Evolutionary conservation across 345 rosid genomes (phyloP).

Genomic region (Balakata baccata): DNA sequence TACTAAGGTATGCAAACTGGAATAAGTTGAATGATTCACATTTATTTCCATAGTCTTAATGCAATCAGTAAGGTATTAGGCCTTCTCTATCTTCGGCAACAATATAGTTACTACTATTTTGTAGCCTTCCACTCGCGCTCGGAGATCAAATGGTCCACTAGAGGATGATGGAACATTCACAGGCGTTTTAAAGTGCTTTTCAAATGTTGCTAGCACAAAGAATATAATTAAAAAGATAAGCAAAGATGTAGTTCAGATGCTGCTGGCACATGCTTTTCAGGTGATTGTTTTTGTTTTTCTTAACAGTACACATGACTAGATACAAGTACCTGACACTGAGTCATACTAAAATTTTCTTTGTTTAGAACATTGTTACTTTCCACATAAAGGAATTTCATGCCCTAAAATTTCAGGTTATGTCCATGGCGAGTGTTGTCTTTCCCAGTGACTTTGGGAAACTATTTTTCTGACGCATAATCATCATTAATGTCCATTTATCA

Average conservation of each 20-base stretch:
- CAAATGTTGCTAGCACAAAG: slow-evolving; percentile 39
- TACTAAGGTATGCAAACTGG: slow-evolving; percentile 44
- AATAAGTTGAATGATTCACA: background rate
- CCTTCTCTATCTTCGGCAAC: background rate
- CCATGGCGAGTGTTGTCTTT: background rate
- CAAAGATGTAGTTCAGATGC: slow-evolving; percentile 55
- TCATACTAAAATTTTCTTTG: background rate
- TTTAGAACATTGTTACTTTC: background rate
- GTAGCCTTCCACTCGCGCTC: slow-evolving; percentile 67
- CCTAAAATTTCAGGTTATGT: background rate
- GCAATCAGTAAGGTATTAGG: background rate
- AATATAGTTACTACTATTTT: background rate
- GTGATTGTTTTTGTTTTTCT: slow-evolving; percentile 31
- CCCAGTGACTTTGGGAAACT: background rate
- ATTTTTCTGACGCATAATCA: too few relatives aligned
- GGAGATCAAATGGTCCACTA: slow-evolving; percentile 43
- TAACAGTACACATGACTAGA: background rate
- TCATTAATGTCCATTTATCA: background rate
- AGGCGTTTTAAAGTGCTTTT: slow-evolving; percentile 57
- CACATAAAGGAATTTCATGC: background rate
- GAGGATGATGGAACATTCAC: slow-evolving; percentile 39
- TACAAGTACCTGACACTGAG: background rate
- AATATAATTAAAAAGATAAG: slow-evolving; percentile 56
- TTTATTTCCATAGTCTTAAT: background rate
- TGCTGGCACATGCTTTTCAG: slow-evolving; percentile 74